phyloP scores from a whole-genome alignment of 2,329 filamentous ascomycete species.

The Penicillium sclerotigenum region DNA sequence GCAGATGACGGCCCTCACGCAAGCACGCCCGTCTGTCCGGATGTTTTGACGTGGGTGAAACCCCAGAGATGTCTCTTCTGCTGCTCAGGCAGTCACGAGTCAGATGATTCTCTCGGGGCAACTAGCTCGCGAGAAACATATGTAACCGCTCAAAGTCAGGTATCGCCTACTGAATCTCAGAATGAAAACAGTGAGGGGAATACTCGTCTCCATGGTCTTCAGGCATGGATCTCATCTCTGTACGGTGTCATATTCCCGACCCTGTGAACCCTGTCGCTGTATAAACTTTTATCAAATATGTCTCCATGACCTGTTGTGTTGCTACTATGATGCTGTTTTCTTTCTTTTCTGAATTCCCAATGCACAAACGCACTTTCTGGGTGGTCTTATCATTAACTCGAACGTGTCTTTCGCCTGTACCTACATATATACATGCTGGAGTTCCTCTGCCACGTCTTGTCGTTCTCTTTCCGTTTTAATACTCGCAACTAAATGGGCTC shows the following conservation, averaged over 20 bases:
- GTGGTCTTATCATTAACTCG: not conserved
- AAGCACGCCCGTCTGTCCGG: not conserved
- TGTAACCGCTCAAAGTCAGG: slow-evolving; percentile 14
- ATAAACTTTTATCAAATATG: not conserved
- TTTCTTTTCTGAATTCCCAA: not conserved
- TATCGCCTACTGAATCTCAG: slow-evolving; percentile 1
- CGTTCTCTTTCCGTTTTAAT: not conserved
- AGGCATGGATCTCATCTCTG: slow-evolving; percentile 1
- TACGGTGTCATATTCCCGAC: slow-evolving; percentile 1
- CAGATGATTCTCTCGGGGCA: slow-evolving; percentile 2
- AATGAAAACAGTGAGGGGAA: not conserved
- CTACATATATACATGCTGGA: not conserved
- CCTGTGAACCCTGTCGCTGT: not conserved
- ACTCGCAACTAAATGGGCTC: not conserved
- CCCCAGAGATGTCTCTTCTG: slow-evolving; percentile 10
- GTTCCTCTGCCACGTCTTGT: not conserved
- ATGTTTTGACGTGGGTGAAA: slow-evolving; percentile 5
- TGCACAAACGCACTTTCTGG: not conserved
- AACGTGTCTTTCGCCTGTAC: not conserved
- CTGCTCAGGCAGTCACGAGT: not conserved
- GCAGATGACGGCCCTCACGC: not conserved
- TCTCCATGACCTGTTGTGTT: not conserved
- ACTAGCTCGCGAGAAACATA: slow-evolving; percentile 17
- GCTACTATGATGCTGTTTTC: not conserved
- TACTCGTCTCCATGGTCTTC: not conserved